Base-by-base conservation (phyloP, 352 stramenopile genomes). In the Hyaloperonospora arabidopsidis region DNA sequence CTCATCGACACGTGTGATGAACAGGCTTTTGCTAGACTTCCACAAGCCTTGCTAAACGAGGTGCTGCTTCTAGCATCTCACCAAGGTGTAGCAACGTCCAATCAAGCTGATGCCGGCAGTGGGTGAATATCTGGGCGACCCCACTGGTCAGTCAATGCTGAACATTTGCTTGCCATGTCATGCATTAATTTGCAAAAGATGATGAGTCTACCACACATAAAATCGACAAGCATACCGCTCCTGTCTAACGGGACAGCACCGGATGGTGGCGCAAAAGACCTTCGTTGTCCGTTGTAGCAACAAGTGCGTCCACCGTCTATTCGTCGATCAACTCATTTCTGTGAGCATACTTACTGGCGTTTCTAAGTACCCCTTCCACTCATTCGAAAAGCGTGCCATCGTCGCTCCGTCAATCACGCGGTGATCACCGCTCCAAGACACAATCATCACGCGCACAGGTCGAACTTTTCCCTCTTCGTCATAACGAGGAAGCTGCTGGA, bases 381-480 rank as follows among this genome's bases (percentile, higher is more conserved):
- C 67, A 68, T 98, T 98, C 22, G 91, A 98, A 72, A 99, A 99
- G 25, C 92, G 76, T 19, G 96, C 96, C 80, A 99, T 97, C 11
- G 95, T 98, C 5, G 95, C 96, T 44, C 97, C 97, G 65, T 99
- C 97, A 46, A 99, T 90, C 40, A 98, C 92, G 38, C 97, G 85
- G 76, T 99, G 97, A 68, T 99, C 97, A 12, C 91, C 97, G 36
- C 88, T 96, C 96, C 95, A 99, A 35, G 89, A 98, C 12, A 98
- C 89, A 56, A 97, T 91, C 88, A 98, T 98, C 43, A 99, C 59
- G 38, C 88, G 82, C 34, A 87, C 67, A 12, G 91, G 78, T 44
- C 91, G 67, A 10, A 98, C 83, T 43, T 77, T 79, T 39, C 80
- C 84, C 14, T 93, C 76, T n/a, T 54, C 59, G 12, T 86, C 74